A percentile compares a stretch with the other conserved stretches of the same genome.
These are phyloP conservation scores for Gastrolobium villosum DNA, from an alignment of 306 rosid genomes.

Conservation along the genomic window DNA sequence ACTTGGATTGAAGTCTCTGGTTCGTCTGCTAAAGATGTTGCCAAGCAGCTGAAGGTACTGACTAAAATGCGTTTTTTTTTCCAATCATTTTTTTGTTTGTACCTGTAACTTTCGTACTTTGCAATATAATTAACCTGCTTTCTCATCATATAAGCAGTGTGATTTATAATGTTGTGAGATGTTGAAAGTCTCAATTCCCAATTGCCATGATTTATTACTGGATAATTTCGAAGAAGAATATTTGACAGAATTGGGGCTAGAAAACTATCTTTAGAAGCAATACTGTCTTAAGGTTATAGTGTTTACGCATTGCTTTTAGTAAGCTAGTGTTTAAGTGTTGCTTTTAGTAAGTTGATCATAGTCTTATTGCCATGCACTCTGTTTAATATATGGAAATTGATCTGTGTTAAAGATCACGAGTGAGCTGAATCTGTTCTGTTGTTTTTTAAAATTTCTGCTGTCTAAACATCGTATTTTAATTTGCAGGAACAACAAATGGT, in stretches of 20 bases:
- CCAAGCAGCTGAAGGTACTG: slow-evolving; percentile 77
- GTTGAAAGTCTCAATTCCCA: slow-evolving; percentile 9
- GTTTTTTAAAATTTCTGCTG: neutral
- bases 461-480: neutral
- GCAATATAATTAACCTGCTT: neutral
- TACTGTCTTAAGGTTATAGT: neutral
- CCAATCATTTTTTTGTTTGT: neutral
- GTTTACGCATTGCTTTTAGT: neutral
- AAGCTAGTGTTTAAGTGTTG: too few relatives aligned
- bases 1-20: slow-evolving; percentile 88
- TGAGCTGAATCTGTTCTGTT: neutral
- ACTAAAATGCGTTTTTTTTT: slow-evolving; percentile 9
- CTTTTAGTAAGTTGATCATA: neutral
- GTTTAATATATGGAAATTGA: neutral
- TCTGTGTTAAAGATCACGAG: neutral
- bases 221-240: neutral
- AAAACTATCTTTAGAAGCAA: neutral
- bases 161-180: neutral
- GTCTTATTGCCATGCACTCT: neutral
- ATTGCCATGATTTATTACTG: neutral
- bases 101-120: neutral
- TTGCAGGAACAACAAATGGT: slow-evolving; percentile 82
- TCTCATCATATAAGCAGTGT: neutral
- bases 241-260: neutral
- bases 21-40: slow-evolving; percentile 76